Conservation (phyloP, 2,329 filamentous ascomycete genomes). For the Colletotrichum eleusines region DNA sequence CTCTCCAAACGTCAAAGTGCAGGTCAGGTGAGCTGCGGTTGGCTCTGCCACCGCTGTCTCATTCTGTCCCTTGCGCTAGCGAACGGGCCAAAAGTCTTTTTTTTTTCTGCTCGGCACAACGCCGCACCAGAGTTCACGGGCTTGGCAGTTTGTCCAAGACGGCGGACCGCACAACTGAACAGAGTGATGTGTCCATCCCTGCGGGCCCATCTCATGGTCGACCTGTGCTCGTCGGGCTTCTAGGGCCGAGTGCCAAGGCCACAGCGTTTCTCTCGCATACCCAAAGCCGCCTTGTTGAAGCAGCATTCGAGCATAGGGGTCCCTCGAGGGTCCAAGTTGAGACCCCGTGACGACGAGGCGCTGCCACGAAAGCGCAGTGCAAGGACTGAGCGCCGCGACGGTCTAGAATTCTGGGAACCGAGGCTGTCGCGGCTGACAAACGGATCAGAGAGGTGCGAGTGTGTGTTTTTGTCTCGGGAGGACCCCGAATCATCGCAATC, state of each 20-base stretch:
- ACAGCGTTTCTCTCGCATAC: slow-evolving; percentile 3
- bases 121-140: slow-evolving; percentile 29
- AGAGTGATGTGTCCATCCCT: slow-evolving; percentile 21
- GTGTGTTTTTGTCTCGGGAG: neutral
- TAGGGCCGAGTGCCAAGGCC: slow-evolving; percentile 13
- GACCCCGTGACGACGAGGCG: slow-evolving; percentile 36
- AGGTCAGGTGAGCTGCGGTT: slow-evolving; percentile 32
- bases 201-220: slow-evolving; percentile 24
- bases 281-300: slow-evolving; percentile 11
- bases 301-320: slow-evolving; percentile 14
- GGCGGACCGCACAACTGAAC: slow-evolving; percentile 4
- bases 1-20: slow-evolving; percentile 17
- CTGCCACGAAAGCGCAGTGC: slow-evolving; percentile 15
- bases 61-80: slow-evolving; percentile 29
- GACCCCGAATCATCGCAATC: neutral
- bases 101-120: slow-evolving; percentile 10
- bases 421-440: slow-evolving; percentile 18
- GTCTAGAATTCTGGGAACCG: slow-evolving; percentile 27
- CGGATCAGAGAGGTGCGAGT: slow-evolving; percentile 5
- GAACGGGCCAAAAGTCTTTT: neutral
- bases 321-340: slow-evolving; percentile 21
- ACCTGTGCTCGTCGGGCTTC: slow-evolving; percentile 26
- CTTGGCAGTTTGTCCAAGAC: slow-evolving; percentile 9
- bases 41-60: slow-evolving; percentile 31
- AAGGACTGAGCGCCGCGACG: slow-evolving; percentile 21